Percentiles rank a stretch among this genome's conserved stretches.
Evolutionary conservation across 805 yeast species (phyloP).

Genomic region (Schwanniomyces polymorphus): DNA sequence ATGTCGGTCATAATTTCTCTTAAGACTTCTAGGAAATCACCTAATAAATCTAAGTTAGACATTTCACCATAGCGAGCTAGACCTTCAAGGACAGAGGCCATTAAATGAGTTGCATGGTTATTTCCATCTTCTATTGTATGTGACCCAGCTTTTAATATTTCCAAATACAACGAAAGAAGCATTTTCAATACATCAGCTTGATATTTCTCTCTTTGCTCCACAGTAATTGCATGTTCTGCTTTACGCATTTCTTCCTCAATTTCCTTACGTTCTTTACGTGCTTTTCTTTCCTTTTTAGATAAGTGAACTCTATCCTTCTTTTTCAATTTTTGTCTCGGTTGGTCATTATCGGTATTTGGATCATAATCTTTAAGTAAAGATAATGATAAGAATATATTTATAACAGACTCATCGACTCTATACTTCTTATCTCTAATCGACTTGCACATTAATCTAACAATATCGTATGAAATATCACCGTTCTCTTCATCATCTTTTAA

Average conservation of each 20-base stretch:
- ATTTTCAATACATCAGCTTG: constrained; percentile 83
- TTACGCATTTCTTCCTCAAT: constrained; percentile 86
- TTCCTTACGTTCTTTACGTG: constrained; percentile 78
- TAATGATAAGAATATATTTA: constrained; percentile 70
- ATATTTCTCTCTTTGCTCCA: constrained; percentile 79
- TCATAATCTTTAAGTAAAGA: constrained; percentile 69
- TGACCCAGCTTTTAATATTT: constrained; percentile 58
- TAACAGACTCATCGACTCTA: constrained; percentile 79
- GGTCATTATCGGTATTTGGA: constrained; percentile 53
- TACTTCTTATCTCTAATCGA: constrained; percentile 72
- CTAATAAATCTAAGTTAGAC: constrained; percentile 89
- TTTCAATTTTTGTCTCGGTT: constrained; percentile 51
- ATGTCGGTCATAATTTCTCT: constrained; percentile 71
- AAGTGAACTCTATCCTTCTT: constrained; percentile 90
- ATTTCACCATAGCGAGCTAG: constrained; percentile 86
- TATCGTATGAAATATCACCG: constrained; percentile 79
- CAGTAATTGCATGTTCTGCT: constrained; percentile 86
- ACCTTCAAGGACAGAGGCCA: constrained; percentile 91
- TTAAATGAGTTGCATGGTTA: constrained; percentile 51
- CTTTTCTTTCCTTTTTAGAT: constrained; percentile 87
- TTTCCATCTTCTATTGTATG: constrained; percentile 31
- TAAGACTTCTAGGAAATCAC: constrained; percentile 88
- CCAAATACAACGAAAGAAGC: constrained; percentile 72
- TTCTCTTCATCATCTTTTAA: constrained; percentile 71
- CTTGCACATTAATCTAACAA: constrained; percentile 66